These are phyloP conservation scores for Scleroderma bovista DNA, from an alignment of 768 basidiomycete genomes.

Conservation along the genomic window DNA sequence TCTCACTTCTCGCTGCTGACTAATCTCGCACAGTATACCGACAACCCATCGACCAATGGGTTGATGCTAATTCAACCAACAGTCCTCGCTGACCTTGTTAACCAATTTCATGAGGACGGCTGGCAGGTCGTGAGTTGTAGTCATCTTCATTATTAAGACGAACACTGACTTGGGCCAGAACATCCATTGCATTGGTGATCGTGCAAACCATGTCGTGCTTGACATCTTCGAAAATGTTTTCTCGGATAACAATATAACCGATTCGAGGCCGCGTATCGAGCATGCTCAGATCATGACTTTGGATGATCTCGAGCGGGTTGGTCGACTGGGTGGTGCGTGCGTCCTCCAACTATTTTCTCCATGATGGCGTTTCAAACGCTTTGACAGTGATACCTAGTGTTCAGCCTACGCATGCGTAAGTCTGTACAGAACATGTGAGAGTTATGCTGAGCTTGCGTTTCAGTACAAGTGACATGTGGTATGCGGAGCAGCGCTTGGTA, in stretches of 20 bases:
- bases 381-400: slow-evolving; percentile 81
- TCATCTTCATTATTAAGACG: background rate
- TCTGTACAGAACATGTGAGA: slow-evolving; percentile 2
- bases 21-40: slow-evolving; percentile 48
- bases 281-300: slow-evolving; percentile 85
- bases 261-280: slow-evolving; percentile 77
- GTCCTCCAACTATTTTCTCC: background rate
- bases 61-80: slow-evolving; percentile 58
- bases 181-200: slow-evolving; percentile 85
- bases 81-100: slow-evolving; percentile 47
- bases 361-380: background rate
- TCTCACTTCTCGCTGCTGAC: background rate
- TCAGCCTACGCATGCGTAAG: slow-evolving; percentile 88
- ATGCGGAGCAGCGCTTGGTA: slow-evolving; percentile 79
- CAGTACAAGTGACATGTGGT: slow-evolving; percentile 88
- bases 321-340: slow-evolving; percentile 62
- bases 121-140: slow-evolving; percentile 73
- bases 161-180: slow-evolving; percentile 47
- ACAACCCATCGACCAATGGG: slow-evolving; percentile 67
- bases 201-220: slow-evolving; percentile 76
- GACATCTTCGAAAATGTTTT: slow-evolving; percentile 76
- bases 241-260: slow-evolving; percentile 18
- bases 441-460: background rate
- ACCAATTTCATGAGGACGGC: slow-evolving; percentile 61
- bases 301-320: slow-evolving; percentile 65